A percentile compares a stretch with the other conserved stretches of the same genome.
Conservation (phyloP, 1,284 basidiomycete species). For the Phellinidium pouzarii region DNA sequence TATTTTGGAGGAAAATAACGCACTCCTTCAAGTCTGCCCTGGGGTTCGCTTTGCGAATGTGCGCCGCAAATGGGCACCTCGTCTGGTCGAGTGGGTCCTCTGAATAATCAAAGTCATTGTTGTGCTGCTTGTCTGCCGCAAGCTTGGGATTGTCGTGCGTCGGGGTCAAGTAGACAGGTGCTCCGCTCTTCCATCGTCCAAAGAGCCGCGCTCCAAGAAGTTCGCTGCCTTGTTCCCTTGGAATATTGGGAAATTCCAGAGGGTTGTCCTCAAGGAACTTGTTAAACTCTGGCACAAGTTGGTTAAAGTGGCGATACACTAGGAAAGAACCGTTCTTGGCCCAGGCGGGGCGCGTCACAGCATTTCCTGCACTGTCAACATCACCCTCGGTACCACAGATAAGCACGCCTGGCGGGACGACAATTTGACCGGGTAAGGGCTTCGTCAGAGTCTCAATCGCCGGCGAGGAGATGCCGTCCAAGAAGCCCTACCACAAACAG, state of each 20-base stretch:
- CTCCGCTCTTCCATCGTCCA: constrained; percentile 58
- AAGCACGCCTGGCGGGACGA: constrained; percentile 33
- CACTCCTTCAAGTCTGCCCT: constrained; percentile 36
- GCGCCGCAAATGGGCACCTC: constrained; percentile 49
- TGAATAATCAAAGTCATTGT: constrained; percentile 41
- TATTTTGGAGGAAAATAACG: too few relatives aligned
- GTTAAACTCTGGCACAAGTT: constrained; percentile 50
- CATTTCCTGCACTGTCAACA: neutral
- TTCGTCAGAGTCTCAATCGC: constrained; percentile 35
- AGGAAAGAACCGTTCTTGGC: constrained; percentile 48
- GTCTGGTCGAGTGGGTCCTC: constrained; percentile 32
- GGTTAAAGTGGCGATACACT: constrained; percentile 44
- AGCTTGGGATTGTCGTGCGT: constrained; percentile 35
- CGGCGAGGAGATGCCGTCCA: constrained; percentile 43
- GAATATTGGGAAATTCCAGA: constrained; percentile 31
- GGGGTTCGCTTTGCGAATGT: constrained; percentile 50
- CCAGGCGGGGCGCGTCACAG: constrained; percentile 36
- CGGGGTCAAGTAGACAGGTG: constrained; percentile 40
- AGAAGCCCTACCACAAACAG: constrained; percentile 29
- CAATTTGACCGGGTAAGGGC: constrained; percentile 33
- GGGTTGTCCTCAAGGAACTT: constrained; percentile 40
- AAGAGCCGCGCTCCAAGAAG: constrained; percentile 47
- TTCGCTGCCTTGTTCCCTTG: constrained; percentile 36
- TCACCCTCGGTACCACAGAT: constrained; percentile 36
- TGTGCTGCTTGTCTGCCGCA: constrained; percentile 32